Base-by-base conservation (phyloP, 345 rosid species). In the Melaleuca alternifolia region DNA sequence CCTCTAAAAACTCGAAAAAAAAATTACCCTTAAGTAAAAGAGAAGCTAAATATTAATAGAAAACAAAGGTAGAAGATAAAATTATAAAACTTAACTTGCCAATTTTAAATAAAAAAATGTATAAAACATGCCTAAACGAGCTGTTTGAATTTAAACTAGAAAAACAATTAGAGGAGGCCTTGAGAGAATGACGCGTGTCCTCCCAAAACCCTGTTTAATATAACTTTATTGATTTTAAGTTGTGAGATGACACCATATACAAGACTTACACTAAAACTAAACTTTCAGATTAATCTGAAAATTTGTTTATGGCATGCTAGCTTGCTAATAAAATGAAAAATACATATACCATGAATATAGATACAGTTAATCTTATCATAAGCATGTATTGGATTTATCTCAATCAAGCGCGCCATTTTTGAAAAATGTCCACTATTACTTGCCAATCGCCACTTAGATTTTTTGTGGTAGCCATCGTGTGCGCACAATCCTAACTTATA, bases 81-180 rank as follows among this genome's bases (percentile, higher is more conserved):
- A 50, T 50, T 50, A 50, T 7, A 50, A 10, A 50, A 7, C 11
- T 50, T 50, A 50, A 50, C 51, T 50, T 57, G 30, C 65, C 7
- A 57, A 57, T 57, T 26, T 57, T 57, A 57, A 57, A 57, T 24
- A 9, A 11, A 5, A 57, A 57, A 26, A 11, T 7, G 30, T 2
- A 24, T 10, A 26, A 50, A 57, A 10, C 24, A 26, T 11, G n/a
- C 24, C 24, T 57, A 57, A 2, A 26, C 26, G 30, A 57, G 14
- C 30, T 24, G 11, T 57, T 26, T 10, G 0, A 57, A 57, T 57
- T 11, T 57, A 57, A 57, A 57, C 7, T 24, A 24, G 7, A 26
- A 57, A 57, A 11, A 26, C 0, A 57, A 1, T 26, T 1, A 57
- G 24, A 26, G 15, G 7, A 0, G 30, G 3, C 30, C 62, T 57